Evolutionary conservation across 2,329 filamentous ascomycete genomes (phyloP), one percentile per base, ranked within the genome.

Genomic region (Cladosporium sp.): DNA sequence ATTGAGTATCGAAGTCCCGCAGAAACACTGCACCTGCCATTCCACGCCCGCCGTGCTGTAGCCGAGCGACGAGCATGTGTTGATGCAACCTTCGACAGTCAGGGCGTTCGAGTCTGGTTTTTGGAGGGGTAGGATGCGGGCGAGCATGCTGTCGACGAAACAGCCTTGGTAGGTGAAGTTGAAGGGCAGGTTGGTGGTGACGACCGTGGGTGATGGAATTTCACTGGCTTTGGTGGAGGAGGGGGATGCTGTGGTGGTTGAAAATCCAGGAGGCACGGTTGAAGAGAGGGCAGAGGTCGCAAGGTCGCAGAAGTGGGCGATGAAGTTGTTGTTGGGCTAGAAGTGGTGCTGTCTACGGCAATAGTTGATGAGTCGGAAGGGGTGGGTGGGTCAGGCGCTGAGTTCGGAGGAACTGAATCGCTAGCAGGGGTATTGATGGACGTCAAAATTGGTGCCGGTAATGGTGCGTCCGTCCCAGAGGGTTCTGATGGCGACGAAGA

Each of bases 11-110:
- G 16, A 18, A 5, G n/a, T 46, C 40, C 40, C 40, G 7, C 40
- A 46, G n/a, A 46, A 46, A 8, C 40, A 46, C 40, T 46, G 40
- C n/a, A 46, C 40, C 14, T 46, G 40, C 40, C 40, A 46, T 5
- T 46, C 40, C 8, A 46, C 40, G 21, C 75, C 76, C 11, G 76
- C 75, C 21, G 77, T 72, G 10, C 67, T 68, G 66, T 74, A 78
- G 10, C 76, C 75, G 11, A 69, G 67, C 2, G 63, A 53, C 12
- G 67, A 67, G 62, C 76, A 77, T 44, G 66, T 66, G 21, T 64
- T 58, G 29, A 74, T 70, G 64, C 76, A 77, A 21, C 29, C 73
- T 46, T 60, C 72, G 65, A 67, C 68, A 35, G 67, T 71, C 52
- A 66, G 65, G 18, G 65, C 58, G 33, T 49, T 63, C 29, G 67